phyloP scores from a whole-genome alignment of 2,329 filamentous ascomycete species.

The Colletotrichum tropicale region DNA sequence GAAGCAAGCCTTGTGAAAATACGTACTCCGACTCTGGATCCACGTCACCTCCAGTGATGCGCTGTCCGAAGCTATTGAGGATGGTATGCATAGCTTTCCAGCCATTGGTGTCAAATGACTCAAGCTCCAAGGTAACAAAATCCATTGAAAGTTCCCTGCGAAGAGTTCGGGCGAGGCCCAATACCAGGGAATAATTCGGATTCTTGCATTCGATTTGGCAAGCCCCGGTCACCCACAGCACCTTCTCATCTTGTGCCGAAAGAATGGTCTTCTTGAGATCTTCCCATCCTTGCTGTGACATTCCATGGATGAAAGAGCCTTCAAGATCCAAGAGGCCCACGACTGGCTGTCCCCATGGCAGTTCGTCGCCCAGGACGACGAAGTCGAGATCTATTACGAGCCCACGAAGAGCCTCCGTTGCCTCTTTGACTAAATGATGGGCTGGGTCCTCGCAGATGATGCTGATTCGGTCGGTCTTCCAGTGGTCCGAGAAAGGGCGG shows the following conservation, averaged over 20 bases:
- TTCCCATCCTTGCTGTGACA: not conserved
- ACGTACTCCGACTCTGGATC: constrained; percentile 35
- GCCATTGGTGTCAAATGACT: constrained; percentile 4
- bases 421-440: not conserved
- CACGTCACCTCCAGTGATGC: not conserved
- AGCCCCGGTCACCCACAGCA: constrained; percentile 36
- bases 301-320: not conserved
- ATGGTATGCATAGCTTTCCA: not conserved
- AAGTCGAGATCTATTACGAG: not conserved
- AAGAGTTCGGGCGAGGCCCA: constrained; percentile 33
- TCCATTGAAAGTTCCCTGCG: constrained; percentile 30
- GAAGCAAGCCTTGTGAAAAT: constrained; percentile 27
- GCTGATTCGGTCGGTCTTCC: not conserved
- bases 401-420: not conserved
- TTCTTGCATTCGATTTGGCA: constrained; percentile 28
- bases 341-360: not conserved
- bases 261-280: not conserved
- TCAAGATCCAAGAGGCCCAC: constrained; percentile 7
- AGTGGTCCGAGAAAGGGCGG: not conserved
- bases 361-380: not conserved
- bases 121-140: constrained; percentile 34
- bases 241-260: constrained; percentile 2
- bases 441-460: not conserved
- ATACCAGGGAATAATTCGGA: constrained; percentile 28
- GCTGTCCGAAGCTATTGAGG: not conserved